Conservation (phyloP, 352 stramenopile genomes). For the Pythium monospermum region DNA sequence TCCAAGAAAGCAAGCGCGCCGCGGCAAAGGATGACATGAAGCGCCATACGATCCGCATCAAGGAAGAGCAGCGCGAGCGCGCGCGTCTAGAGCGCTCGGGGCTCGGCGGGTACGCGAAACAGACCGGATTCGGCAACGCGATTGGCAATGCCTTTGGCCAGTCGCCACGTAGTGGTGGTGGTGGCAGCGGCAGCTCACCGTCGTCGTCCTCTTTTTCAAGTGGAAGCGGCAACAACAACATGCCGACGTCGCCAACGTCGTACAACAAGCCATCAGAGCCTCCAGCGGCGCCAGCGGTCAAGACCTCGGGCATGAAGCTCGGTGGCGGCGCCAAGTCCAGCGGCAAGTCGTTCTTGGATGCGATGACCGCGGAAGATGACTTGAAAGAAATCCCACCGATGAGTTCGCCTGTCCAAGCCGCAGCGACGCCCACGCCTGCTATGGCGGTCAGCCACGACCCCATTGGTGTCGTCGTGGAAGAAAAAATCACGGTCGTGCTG, state of each 20-base stretch:
- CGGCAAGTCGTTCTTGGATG: slow-evolving; percentile 82
- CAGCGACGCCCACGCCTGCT: slow-evolving; percentile 53
- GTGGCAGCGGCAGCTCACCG: slow-evolving; percentile 28
- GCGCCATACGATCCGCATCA: slow-evolving; percentile 83
- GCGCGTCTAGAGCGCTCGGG: slow-evolving; percentile 70
- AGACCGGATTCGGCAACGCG: slow-evolving; percentile 69
- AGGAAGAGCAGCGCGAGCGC: slow-evolving; percentile 83
- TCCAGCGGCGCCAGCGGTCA: slow-evolving; percentile 40
- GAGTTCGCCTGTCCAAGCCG: slow-evolving; percentile 56
- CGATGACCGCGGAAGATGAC: slow-evolving; percentile 81
- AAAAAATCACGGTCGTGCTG: slow-evolving; percentile 83
- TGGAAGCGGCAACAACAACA: slow-evolving; percentile 14
- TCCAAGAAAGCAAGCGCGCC: slow-evolving; percentile 94
- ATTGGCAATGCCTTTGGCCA: slow-evolving; percentile 61
- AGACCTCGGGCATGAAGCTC: slow-evolving; percentile 36
- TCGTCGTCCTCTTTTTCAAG: slow-evolving; percentile 25
- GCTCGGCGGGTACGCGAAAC: slow-evolving; percentile 48
- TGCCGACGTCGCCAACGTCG: slow-evolving; percentile 61
- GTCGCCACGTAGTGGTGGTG: slow-evolving; percentile 47
- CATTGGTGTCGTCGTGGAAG: slow-evolving; percentile 76
- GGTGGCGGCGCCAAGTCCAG: slow-evolving; percentile 38
- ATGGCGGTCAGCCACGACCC: slow-evolving; percentile 73
- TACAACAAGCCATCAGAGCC: slow-evolving; percentile 47
- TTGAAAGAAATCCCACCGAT: slow-evolving; percentile 85
- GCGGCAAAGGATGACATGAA: slow-evolving; percentile 88